These are phyloP conservation scores for Trametes cubensis DNA, from an alignment of 768 basidiomycete species.

Conservation along the genomic window DNA sequence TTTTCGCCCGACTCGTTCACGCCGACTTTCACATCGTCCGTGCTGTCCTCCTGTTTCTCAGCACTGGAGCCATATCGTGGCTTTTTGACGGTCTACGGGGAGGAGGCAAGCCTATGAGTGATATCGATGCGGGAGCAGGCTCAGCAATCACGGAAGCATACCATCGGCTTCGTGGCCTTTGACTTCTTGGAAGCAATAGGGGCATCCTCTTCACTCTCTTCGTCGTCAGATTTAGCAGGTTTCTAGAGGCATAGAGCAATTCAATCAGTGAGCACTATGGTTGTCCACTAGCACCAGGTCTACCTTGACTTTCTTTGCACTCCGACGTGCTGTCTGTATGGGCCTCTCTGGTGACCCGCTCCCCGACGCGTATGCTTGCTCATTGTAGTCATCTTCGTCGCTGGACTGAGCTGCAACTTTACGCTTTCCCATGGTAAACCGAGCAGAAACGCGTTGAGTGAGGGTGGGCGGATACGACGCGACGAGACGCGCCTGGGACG, in stretches of 20 bases:
- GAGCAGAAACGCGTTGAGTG: not conserved
- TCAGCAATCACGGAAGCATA: not conserved
- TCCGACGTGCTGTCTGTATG: constrained; percentile 12
- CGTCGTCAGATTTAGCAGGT: not conserved
- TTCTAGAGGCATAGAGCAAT: too few species aligned
- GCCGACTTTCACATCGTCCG: constrained; percentile 5
- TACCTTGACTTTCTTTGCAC: constrained; percentile 18
- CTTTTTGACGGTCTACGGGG: constrained; percentile 13
- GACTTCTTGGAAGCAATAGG: not conserved
- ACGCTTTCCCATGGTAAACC: constrained; percentile 27
- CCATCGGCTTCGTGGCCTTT: constrained; percentile 5
- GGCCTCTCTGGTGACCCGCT: constrained; percentile 11
- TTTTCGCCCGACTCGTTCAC: constrained; percentile 47
- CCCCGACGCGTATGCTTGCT: not conserved
- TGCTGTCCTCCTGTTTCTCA: not conserved
- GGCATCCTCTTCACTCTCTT: constrained; percentile 9
- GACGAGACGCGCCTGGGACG: constrained; percentile 14
- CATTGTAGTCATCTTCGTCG: constrained; percentile 21
- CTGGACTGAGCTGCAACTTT: constrained; percentile 14
- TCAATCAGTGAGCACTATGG: not conserved
- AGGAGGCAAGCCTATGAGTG: not conserved
- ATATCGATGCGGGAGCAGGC: not conserved
- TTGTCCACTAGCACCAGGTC: not conserved
- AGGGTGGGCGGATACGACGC: not conserved
- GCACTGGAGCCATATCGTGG: not conserved